Evolutionary conservation across 2,329 filamentous ascomycete species (phyloP), one percentile per base, ranked within the genome.

Genomic region (Sporothrix pallida): DNA sequence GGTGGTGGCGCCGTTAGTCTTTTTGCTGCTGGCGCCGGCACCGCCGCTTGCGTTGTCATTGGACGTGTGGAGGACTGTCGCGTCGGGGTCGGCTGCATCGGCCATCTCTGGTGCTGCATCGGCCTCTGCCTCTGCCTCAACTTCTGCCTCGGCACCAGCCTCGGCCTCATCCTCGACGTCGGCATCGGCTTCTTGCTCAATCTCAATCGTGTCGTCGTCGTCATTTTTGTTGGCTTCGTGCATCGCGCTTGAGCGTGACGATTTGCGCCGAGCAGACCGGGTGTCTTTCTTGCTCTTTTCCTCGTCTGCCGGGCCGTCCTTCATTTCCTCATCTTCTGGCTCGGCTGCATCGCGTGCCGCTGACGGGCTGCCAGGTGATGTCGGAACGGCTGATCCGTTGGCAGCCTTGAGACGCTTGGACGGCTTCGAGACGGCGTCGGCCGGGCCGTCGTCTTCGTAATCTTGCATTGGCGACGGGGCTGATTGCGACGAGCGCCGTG

Each of bases 351-450:
- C 62, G 42, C 62, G 62, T 3, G 42, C 42, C 4, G 62, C n/a
- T 6, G n/a, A 48, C 26, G 79, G 81, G 26, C 84, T 80, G 12
- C 83, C 79, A 17, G 84, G 83, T 0, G 85, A 84, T 12, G 85
- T 85, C 46, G 67, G 67, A 10, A 84, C 82, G 31, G 82, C 84
- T 31, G 85, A 86, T 37, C 82, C 82, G 72, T 80, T 82, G 68
- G 83, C 83, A 20, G 84, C 76, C 78, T 86, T 85, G 74, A 85
- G 82, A 56, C 86, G 84, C 81, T 88, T 85, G 15, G 84, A 80
- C 9, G 85, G 84, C 42, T 76, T 76, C 20, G 83, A 83, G 20
- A 81, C 76, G 23, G 83, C 81, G 31, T 84, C 84, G 42, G 85
- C 81, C 58, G 82, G 81, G 17, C 75, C 82, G 23, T 86, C 85